phyloP scores from a whole-genome alignment of 2,329 filamentous ascomycete genomes.

The Aspergillus aculeatinus region DNA sequence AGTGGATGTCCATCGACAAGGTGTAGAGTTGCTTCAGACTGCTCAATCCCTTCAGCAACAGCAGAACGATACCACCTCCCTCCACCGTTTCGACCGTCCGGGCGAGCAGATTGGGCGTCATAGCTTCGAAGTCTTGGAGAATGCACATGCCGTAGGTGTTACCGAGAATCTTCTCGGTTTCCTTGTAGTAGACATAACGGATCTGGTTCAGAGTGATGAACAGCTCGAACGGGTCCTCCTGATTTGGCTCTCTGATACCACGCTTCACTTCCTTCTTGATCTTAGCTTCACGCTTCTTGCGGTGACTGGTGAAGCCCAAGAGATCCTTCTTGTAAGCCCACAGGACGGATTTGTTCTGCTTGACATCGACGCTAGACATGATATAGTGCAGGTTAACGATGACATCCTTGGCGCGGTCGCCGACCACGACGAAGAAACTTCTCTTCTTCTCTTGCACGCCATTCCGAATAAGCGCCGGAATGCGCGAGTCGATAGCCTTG shows the following conservation, averaged over 20 bases:
- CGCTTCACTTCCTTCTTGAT: constrained; percentile 98
- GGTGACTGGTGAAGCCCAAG: constrained; percentile 89
- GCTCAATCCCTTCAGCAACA: constrained; percentile 93
- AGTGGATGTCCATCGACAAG: constrained; percentile 96
- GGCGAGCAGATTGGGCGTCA: constrained; percentile 94
- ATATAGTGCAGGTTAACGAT: constrained; percentile 95
- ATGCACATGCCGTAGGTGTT: constrained; percentile 99
- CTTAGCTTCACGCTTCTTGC: constrained; percentile 96
- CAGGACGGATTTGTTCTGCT: constrained; percentile 91
- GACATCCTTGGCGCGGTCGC: constrained; percentile 90
- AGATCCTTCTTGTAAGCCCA: constrained; percentile 99
- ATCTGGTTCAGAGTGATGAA: constrained; percentile 97
- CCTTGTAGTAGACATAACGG: constrained; percentile 99
- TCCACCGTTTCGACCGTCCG: constrained; percentile 97
- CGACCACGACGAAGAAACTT: constrained; percentile 96
- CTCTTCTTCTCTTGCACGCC: constrained; percentile 91
- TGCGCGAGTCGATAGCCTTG: constrained; percentile 75
- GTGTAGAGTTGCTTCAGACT: constrained; percentile 97
- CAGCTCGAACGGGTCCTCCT: constrained; percentile 92
- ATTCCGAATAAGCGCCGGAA: constrained; percentile 88
- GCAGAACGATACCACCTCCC: constrained; percentile 84
- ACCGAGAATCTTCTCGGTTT: constrained; percentile 96
- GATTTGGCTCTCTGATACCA: constrained; percentile 86
- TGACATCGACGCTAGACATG: constrained; percentile 83
- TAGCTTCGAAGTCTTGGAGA: constrained; percentile 93